These are phyloP conservation scores for Alternaria gansuensis DNA, from an alignment of 2,329 filamentous ascomycete species.

Conservation along the genomic window DNA sequence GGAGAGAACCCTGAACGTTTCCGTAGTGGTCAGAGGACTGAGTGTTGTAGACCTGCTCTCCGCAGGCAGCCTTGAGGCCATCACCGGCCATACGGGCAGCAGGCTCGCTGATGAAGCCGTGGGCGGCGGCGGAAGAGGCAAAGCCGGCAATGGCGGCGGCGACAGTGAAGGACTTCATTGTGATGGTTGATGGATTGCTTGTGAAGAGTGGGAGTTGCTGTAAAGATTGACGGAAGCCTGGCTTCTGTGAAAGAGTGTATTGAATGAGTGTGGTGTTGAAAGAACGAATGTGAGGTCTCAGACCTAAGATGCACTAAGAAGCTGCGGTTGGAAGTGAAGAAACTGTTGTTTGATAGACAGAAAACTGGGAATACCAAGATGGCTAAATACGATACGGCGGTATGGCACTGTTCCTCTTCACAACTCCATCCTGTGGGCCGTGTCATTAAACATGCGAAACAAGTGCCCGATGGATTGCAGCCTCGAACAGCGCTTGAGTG, in stretches of 20 bases:
- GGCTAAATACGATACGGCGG: conserved; percentile 34
- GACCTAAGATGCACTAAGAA: conserved; percentile 45
- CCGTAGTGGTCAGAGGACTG: conserved; percentile 64
- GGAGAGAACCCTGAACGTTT: conserved; percentile 65
- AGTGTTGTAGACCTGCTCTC: conserved; percentile 64
- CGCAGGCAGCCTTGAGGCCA: conserved; percentile 63
- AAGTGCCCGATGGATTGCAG: conserved; percentile 26
- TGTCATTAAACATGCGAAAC: conserved; percentile 53
- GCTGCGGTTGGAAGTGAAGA: conserved; percentile 36
- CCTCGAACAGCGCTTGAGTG: conserved; percentile 33
- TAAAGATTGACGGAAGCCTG: conserved; percentile 45
- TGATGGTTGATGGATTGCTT: conserved; percentile 35
- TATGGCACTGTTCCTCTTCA: conserved; percentile 24
- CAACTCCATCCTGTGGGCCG: conserved; percentile 40
- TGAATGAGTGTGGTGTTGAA: conserved; percentile 42
- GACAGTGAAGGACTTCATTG: conserved; percentile 57
- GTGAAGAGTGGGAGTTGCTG: conserved; percentile 21
- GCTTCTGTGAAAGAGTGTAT: conserved; percentile 44
- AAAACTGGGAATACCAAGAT: conserved; percentile 11
- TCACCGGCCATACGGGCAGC: conserved; percentile 60
- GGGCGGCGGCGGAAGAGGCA: conserved; percentile 59
- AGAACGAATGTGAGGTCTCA: conserved; percentile 54
- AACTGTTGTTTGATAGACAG: conserved; percentile 30
- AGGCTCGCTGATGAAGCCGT: conserved; percentile 63
- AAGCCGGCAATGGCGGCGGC: conserved; percentile 56